Evolutionary conservation across 2,329 filamentous ascomycete species (phyloP).

Genomic region (Coleophoma cylindrospora): DNA sequence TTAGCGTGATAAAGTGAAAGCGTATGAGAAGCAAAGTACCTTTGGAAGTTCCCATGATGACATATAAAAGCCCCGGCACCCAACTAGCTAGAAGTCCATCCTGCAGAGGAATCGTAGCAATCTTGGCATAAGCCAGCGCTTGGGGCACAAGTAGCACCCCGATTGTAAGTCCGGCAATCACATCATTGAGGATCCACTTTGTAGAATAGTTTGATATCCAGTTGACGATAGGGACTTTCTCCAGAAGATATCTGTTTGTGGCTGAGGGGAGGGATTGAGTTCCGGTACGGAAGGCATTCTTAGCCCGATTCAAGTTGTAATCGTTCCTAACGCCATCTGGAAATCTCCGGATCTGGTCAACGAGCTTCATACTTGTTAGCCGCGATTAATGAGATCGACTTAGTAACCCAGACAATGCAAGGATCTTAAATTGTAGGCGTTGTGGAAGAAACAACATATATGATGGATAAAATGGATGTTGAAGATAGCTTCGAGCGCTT

Average conservation of each 20-base stretch:
- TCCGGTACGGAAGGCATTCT: background rate
- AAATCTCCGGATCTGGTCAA: background rate
- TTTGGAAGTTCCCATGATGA: slow-evolving; percentile 57
- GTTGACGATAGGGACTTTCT: slow-evolving; percentile 55
- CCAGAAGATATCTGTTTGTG: slow-evolving; percentile 47
- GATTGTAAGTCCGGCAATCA: slow-evolving; percentile 56
- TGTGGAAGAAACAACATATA: too few species aligned
- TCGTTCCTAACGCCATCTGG: background rate
- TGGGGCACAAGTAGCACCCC: slow-evolving; percentile 58
- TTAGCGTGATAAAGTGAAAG: slow-evolving; percentile 41
- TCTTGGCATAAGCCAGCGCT: slow-evolving; percentile 55
- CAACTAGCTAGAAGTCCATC: slow-evolving; percentile 56
- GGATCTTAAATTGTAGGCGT: too few species aligned
- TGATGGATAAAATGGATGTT: too few species aligned
- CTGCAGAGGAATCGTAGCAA: slow-evolving; percentile 56
- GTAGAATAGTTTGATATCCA: slow-evolving; percentile 59
- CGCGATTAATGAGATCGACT: background rate
- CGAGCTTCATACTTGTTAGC: background rate
- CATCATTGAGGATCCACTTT: slow-evolving; percentile 56
- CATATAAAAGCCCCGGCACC: slow-evolving; percentile 50
- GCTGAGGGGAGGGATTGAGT: slow-evolving; percentile 25
- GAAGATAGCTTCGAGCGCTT: too few species aligned
- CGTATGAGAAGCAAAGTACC: slow-evolving; percentile 29
- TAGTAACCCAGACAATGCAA: background rate
- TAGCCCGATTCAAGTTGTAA: slow-evolving; percentile 3